Evolutionary conservation across 768 basidiomycete species (phyloP).

Genomic region (Trametes meyenii): DNA sequence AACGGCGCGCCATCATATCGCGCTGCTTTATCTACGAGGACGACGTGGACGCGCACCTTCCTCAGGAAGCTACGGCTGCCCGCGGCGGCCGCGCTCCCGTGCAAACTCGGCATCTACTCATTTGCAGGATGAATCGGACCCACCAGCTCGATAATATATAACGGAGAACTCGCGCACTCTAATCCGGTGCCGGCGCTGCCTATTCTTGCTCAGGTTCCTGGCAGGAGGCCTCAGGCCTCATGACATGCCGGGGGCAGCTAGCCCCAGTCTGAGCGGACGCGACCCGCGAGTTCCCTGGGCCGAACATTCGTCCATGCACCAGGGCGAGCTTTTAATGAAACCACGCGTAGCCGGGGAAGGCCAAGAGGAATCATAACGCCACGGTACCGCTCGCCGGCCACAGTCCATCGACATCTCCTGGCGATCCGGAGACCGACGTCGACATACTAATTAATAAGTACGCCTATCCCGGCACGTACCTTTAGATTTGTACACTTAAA

Average conservation of each 20-base stretch:
- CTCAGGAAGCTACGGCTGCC: constrained; percentile 8
- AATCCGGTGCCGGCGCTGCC: background rate
- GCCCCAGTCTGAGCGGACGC: background rate
- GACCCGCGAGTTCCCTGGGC: no score
- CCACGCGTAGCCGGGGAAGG: background rate
- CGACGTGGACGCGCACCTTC: constrained; percentile 5
- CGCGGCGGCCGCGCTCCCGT: background rate
- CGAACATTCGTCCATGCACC: no score
- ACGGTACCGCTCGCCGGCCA: background rate
- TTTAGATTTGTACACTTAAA: no score
- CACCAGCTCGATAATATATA: no score
- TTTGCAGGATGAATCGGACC: background rate
- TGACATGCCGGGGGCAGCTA: constrained; percentile 7
- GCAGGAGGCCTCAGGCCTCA: constrained; percentile 1
- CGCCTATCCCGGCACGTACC: no score
- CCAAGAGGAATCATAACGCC: constrained; percentile 4
- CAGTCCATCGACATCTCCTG: background rate
- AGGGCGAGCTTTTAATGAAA: background rate
- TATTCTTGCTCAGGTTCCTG: constrained; percentile 13
- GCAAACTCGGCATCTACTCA: background rate
- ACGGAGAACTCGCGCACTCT: no score
- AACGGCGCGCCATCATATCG: constrained; percentile 6
- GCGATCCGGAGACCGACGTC: no score
- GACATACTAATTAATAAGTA: no score
- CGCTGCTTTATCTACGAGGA: constrained; percentile 9